phyloP scores from a whole-genome alignment of 1,284 basidiomycete genomes.

The Anthracocystis panici-leucophaei region DNA sequence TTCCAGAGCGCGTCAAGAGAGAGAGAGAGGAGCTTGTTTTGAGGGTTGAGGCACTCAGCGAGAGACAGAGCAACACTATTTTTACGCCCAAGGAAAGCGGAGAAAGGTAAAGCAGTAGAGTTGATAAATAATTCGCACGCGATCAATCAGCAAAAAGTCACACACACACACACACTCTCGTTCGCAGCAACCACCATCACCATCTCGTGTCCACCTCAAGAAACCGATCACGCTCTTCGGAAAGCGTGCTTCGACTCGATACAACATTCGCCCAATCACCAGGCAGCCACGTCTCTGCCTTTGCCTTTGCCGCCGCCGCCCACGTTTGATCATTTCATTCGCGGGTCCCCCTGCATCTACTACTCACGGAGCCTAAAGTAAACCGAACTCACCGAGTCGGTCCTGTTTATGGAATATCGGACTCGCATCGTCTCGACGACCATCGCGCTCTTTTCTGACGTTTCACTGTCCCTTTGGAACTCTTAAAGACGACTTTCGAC shows the following conservation, averaged over 20 bases:
- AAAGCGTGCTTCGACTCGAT: background rate
- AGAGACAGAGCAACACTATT: slow-evolving; percentile 29
- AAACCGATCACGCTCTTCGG: slow-evolving; percentile 2
- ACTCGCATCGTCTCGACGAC: background rate
- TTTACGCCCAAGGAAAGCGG: background rate
- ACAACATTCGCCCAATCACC: background rate
- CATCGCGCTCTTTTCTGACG: background rate
- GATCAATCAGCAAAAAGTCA: slow-evolving; percentile 12
- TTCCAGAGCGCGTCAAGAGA: slow-evolving; percentile 16
- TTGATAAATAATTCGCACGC: slow-evolving; percentile 6
- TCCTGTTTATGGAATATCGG: background rate
- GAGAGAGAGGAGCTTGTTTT: slow-evolving; percentile 18
- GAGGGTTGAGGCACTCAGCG: slow-evolving; percentile 19
- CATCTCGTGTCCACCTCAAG: slow-evolving; percentile 19
- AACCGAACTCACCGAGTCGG: background rate
- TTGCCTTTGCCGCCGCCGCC: background rate
- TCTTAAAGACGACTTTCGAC: background rate
- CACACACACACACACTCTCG: background rate
- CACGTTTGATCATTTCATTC: background rate
- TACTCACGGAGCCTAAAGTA: background rate
- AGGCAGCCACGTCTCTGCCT: slow-evolving; percentile 1
- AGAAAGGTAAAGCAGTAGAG: slow-evolving; percentile 4
- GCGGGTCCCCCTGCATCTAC: background rate
- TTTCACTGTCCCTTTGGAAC: background rate
- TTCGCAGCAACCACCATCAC: slow-evolving; percentile 4